Evolutionary conservation across 768 basidiomycete species (phyloP), one percentile per base, ranked within the genome.

Genomic region (Gyrodon lividus): DNA sequence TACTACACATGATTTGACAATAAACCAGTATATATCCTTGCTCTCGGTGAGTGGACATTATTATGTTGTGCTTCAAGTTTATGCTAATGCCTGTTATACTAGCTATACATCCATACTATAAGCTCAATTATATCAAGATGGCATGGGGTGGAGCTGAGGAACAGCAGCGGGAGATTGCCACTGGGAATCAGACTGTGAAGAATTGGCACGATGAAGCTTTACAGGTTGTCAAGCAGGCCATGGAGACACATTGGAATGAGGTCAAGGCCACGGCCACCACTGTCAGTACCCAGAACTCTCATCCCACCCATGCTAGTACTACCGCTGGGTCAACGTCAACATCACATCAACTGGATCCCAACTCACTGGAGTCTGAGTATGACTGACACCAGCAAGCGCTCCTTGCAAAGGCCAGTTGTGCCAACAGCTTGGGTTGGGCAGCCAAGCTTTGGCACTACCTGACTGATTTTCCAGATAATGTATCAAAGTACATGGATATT

Each of bases 61-160:
- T 34, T n/a, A 51, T 5, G 10, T 7, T 41, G 28, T 13, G 14
- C 26, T 50, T 4, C 24, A 26, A 4, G 7, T 7, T 26, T 12
- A 23, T 35, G 17, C 48, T 42, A 42, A 39, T 37, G 10, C 16
- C 19, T 55, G 24, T 17, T 19, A 14, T 20, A 19, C n/a, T 39
- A 67, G 65, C 59, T 2, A 43, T 69, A 12, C 66, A 71, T 33
- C 69, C 62, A 0, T 72, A 69, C 45, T 71, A 60, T 53, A 71
- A n/a, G n/a, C n/a, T n/a, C n/a, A 70, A 35, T 0, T 71, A 67
- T 46, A 64, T 66, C 4, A 17, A 61, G 38, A 9, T 56, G 13
- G 34, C 43, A 4, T 71, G 69, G 69, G 67, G 69, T 5, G 58
- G 69, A 5, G 46, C 50, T 0, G 43, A 59, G 2, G 69, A 71